Conservation (phyloP, 192 early-diverging fungal species). For the Linnemannia hyalina region DNA sequence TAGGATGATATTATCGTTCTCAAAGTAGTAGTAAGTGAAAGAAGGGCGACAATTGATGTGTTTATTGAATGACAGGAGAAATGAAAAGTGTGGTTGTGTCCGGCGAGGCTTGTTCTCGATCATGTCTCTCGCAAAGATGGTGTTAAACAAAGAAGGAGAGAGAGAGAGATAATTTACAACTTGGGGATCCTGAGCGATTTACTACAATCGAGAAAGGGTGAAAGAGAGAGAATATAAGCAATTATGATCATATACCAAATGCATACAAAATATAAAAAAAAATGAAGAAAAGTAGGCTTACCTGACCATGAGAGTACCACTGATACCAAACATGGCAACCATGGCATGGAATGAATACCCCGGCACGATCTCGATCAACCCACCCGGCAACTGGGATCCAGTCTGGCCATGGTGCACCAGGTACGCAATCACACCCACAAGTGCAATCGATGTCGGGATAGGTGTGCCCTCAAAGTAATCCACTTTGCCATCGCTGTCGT, state of each 20-base stretch:
- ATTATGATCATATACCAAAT: background rate
- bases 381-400: constrained; percentile 73
- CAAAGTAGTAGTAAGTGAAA: no score
- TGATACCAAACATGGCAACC: constrained; percentile 79
- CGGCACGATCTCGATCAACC: constrained; percentile 64
- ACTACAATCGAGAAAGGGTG: background rate
- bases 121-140: background rate
- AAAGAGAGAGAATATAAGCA: background rate
- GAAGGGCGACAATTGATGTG: no score
- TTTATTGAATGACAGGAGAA: no score
- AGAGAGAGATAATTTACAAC: background rate
- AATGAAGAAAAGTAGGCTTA: constrained; percentile 47
- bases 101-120: no score
- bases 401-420: constrained; percentile 63
- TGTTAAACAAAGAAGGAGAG: no score
- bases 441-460: constrained; percentile 82
- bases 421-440: constrained; percentile 78
- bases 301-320: constrained; percentile 88
- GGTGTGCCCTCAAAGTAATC: constrained; percentile 92
- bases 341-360: constrained; percentile 87
- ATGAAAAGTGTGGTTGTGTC: no score
- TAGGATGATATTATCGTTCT: no score
- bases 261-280: no score
- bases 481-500: constrained; percentile 83
- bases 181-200: constrained; percentile 57